Evolutionary conservation across 306 rosid species (phyloP), one percentile per base, ranked within the genome.

Genomic region (Pyrus bretschneideri): DNA sequence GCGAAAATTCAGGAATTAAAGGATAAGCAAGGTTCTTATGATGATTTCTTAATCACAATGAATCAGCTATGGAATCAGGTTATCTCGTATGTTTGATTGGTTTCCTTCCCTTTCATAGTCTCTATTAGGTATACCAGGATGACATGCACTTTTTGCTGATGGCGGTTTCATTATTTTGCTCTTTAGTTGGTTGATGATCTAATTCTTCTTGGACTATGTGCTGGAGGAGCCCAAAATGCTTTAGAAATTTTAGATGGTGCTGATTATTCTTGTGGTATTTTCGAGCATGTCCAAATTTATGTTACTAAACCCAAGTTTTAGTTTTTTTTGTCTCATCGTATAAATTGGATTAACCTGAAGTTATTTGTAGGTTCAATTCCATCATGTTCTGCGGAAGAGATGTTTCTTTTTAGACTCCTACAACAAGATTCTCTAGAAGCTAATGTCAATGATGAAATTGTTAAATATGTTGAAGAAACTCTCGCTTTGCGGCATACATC

Each of bases 61-160:
- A 90, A 95, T 75, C 89, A 84, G 51, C 88, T 80, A 21, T 92
- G 97, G 99, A 88, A 83, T 87, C 93, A 90, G 97, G 99, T 95
- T 72, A 74, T 81, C 30, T 73, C 72, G 69, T 59, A 75, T 70
- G 35, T 70, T 58, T 23, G 73, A 61, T 76, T 83, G 71, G 19
- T 63, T 65, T 77, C 23, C 22, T 76, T 64, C 19, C 29, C 9
- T 72, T 31, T 22, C 12, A 55, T 49, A 46, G 38, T 75, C 45
- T 58, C 33, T 30, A 68, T 77, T 70, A 40, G 78, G 70, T 77
- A 40, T 40, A 73, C 69, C 40, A 49, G 51, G 58, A 72, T 83
- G 73, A 61, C 19, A 44, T 75, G 27, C 23, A 64, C 42, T 59
- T 58, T 68, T 49, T 67, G 54, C 71, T 76, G 30, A 67, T 25